Percentiles rank a stretch among this genome's conserved stretches.
Evolutionary conservation across 2,329 filamentous ascomycete genomes (phyloP).

Genomic region (Fusarium nodosum): DNA sequence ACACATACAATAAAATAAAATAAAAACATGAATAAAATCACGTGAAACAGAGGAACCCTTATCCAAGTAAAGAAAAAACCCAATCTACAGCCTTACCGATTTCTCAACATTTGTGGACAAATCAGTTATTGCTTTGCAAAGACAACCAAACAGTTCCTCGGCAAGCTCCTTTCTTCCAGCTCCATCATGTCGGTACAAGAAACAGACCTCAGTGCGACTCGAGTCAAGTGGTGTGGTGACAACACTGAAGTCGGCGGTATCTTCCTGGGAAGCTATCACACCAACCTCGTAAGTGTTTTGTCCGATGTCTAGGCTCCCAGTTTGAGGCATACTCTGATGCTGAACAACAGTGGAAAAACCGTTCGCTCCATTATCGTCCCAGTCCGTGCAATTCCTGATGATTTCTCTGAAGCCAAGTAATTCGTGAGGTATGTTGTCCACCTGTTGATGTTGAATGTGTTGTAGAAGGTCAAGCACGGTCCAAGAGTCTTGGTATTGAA

Average conservation of each 20-base stretch:
- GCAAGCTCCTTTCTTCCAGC: neutral
- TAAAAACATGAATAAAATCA: neutral
- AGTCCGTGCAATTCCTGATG: conserved; percentile 44
- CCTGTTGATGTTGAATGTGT: conserved; percentile 59
- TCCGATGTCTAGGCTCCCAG: conserved; percentile 22
- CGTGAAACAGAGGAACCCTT: neutral
- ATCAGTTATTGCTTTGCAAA: conserved; percentile 25
- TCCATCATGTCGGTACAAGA: conserved; percentile 34
- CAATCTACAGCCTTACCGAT: too few relatives aligned
- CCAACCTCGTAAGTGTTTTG: conserved; percentile 40
- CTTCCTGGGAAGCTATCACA: conserved; percentile 35
- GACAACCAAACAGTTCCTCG: conserved; percentile 26
- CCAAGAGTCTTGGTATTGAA: conserved; percentile 23
- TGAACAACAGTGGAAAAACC: conserved; percentile 46
- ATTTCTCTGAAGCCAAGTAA: conserved; percentile 47
- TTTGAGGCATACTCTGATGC: conserved; percentile 46
- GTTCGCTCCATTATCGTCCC: conserved; percentile 33
- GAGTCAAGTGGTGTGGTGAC: conserved; percentile 41
- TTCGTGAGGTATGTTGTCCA: conserved; percentile 47
- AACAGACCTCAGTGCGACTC: conserved; percentile 35
- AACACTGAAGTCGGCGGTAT: conserved; percentile 44
- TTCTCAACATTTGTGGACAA: conserved; percentile 16
- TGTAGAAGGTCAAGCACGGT: conserved; percentile 56
- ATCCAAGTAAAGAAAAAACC: too few relatives aligned
- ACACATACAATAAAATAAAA: too few relatives aligned